Evolutionary conservation across 345 rosid genomes (phyloP).

Genomic region (Heritiera littoralis): DNA sequence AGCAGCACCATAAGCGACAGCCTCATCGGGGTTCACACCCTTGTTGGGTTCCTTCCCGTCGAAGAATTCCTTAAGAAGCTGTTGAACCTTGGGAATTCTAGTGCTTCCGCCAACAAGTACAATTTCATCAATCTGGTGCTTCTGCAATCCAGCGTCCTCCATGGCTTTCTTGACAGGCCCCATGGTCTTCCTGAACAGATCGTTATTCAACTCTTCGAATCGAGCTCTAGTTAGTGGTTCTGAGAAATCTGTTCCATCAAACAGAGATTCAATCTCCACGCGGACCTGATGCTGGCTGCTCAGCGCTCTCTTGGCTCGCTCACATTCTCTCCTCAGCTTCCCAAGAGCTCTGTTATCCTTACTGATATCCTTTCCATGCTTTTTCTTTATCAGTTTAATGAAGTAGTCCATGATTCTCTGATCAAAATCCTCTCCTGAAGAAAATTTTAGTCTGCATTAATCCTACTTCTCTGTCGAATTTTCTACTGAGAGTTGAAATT

Average conservation of each 20-base stretch:
- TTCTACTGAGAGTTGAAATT: neutral
- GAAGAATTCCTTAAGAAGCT: conserved; percentile 4
- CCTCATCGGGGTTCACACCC: conserved; percentile 14
- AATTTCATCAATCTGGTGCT: conserved; percentile 17
- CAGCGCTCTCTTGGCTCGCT: conserved; percentile 7
- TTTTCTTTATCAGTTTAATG: conserved; percentile 16
- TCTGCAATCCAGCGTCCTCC: conserved; percentile 1
- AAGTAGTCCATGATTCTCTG: conserved; percentile 12
- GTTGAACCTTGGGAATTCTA: conserved; percentile 14
- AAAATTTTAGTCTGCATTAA: neutral
- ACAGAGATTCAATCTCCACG: conserved; percentile 11
- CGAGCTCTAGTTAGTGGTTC: conserved; percentile 6
- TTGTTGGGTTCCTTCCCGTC: conserved; percentile 11
- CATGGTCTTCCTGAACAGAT: conserved; percentile 10
- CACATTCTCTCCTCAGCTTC: neutral
- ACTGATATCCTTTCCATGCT: conserved; percentile 7
- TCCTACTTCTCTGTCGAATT: neutral
- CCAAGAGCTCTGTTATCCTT: conserved; percentile 15
- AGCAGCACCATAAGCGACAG: conserved; percentile 15
- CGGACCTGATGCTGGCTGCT: conserved; percentile 18
- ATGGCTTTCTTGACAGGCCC: conserved; percentile 12
- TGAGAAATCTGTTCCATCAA: conserved; percentile 14
- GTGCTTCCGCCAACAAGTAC: conserved; percentile 19
- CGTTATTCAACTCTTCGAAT: conserved; percentile 9
- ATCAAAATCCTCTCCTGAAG: conserved; percentile 5